A percentile compares a stretch with the other conserved stretches of the same genome.
Evolutionary conservation across 2,329 filamentous ascomycete genomes (phyloP).

Genomic region (Sclerotinia trifoliorum): DNA sequence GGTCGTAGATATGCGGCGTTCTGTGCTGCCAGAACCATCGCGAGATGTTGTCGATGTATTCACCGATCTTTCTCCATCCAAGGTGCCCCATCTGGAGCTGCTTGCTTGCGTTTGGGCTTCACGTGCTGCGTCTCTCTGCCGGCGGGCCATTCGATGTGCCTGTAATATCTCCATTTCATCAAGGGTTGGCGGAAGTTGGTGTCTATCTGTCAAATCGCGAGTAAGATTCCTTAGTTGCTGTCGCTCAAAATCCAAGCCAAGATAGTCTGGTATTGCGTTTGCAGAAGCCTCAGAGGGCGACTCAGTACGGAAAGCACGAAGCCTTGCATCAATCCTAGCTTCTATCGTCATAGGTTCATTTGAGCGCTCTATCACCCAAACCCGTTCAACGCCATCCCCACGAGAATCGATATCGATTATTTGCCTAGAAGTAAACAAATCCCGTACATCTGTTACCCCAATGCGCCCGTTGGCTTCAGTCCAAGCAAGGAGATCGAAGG

Average conservation of each 20-base stretch:
- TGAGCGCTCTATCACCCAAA: conserved; percentile 32
- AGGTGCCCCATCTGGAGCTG: conserved; percentile 25
- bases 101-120: conserved; percentile 30
- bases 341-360: conserved; percentile 31
- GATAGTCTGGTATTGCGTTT: conserved; percentile 37
- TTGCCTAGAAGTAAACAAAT: conserved; percentile 65
- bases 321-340: conserved; percentile 37
- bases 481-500: conserved; percentile 90
- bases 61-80: conserved; percentile 26
- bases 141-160: conserved; percentile 54
- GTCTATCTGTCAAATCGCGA: conserved; percentile 42
- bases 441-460: conserved; percentile 71
- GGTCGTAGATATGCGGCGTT: conserved; percentile 31
- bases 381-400: conserved; percentile 48
- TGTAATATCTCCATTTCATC: conserved; percentile 58
- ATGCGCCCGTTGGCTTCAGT: conserved; percentile 80
- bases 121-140: conserved; percentile 41
- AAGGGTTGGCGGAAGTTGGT: conserved; percentile 52
- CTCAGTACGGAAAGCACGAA: conserved; percentile 33
- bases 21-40: conserved; percentile 25
- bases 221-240: conserved; percentile 35
- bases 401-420: conserved; percentile 63
- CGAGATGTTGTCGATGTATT: conserved; percentile 14
- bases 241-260: conserved; percentile 34
- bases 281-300: conserved; percentile 29